Evolutionary conservation across 2,329 filamentous ascomycete species (phyloP).

Genomic region (Colletotrichum sp.): DNA sequence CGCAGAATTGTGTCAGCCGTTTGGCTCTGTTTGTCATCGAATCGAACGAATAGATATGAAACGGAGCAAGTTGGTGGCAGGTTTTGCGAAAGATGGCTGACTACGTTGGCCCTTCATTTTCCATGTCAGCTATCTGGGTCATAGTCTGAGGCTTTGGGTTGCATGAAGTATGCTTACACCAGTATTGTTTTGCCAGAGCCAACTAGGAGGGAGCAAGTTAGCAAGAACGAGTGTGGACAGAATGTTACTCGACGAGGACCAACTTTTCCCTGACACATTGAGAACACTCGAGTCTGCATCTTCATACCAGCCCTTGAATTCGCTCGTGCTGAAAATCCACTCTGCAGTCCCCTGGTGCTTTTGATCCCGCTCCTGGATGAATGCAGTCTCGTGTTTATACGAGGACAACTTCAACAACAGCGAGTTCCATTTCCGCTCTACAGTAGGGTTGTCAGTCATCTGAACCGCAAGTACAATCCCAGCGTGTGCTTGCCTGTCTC

Average conservation of each 20-base stretch:
- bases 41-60: not conserved
- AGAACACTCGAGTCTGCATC: fast-evolving
- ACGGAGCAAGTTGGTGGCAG: fast-evolving
- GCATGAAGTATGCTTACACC: not conserved
- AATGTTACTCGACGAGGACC: not conserved
- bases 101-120: fast-evolving
- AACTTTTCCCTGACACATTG: not conserved
- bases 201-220: not conserved
- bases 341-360: not conserved
- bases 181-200: not conserved
- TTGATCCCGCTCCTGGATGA: fast-evolving
- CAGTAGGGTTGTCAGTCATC: too few species aligned
- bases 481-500: too few species aligned
- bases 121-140: too few species aligned
- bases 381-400: fast-evolving
- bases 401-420: not conserved
- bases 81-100: not conserved
- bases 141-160: not conserved
- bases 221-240: fast-evolving
- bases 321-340: not conserved
- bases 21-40: not conserved
- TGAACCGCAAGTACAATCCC: too few species aligned
- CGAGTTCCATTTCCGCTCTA: not conserved
- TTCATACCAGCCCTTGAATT: not conserved
- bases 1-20: fast-evolving